Base-by-base conservation (phyloP, 1,139 yeast genomes). In the Yamadazyma dendronema region DNA sequence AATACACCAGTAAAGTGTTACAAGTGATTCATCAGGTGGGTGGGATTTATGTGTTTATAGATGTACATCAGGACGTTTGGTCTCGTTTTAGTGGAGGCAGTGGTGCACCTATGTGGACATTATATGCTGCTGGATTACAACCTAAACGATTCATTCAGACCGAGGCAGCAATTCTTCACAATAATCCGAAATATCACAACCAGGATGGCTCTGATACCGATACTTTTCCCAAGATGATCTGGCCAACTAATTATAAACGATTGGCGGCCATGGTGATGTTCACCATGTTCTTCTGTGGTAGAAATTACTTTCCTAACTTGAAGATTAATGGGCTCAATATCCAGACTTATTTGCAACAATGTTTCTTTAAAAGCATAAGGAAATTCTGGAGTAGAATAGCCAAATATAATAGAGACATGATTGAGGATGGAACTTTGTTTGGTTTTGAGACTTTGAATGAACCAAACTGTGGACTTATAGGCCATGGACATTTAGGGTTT, bases 11-110 rank as follows among this genome's bases (percentile, higher is more conserved):
- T 30, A 62, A 80, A 41, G 68, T 88, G 1, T 61, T 90, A 39
- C 63, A 72, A 40, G 70, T 79, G 8, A 72, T 87, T 14, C 72
- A 77, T 36, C 57, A 71, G 7, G 66, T 79, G 26, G 89, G 87
- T 0, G 96, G 95, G 0, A 61, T 90, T 14, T 86, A 85, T 53
- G 90, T 89, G 5, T 80, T 85, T 48, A 56, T 90, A 43, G 97
- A 90, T 52, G 85, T 95, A 2, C 97, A 90, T 56, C 97, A 90
- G 57, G 97, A 90, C 56, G 94, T 84, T 12, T 90, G 97, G 97
- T 84, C 95, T 5, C 67, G 97, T 36, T 86, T 71, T 54, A 70
- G 81, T 13, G 97, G 97, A n/a, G 97, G 97, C 1, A 82, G 90
- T 41, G 97, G 97, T 14, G 96, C 97, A 4, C 97, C 97, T 0